Percentiles rank a stretch among this genome's conserved stretches.
Evolutionary conservation across 1,139 yeast species (phyloP).

Genomic region (Kodamaea anthophila): DNA sequence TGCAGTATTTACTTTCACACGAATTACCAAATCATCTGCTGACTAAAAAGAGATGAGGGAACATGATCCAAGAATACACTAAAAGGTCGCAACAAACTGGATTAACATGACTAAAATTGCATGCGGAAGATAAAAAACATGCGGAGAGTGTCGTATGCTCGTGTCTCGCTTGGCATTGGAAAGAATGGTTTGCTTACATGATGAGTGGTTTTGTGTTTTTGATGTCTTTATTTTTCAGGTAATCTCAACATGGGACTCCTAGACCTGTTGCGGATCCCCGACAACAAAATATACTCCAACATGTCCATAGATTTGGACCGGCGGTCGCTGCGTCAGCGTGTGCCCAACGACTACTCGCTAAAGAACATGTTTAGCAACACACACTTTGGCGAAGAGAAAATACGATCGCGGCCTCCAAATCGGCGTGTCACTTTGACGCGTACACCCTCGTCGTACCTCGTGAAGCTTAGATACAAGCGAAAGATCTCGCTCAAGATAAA

Average conservation of each 20-base stretch:
- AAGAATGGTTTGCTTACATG: no score
- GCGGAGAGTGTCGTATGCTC: no score
- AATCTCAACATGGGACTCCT: slow-evolving; percentile 14
- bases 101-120: no score
- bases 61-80: no score
- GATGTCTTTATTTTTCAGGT: no score
- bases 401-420: slow-evolving; percentile 2
- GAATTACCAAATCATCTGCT: no score
- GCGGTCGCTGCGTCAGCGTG: slow-evolving; percentile 15
- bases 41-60: no score
- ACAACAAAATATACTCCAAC: slow-evolving; percentile 22
- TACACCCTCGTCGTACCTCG: slow-evolving; percentile 3
- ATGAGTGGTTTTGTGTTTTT: no score
- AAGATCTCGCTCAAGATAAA: slow-evolving; percentile 1
- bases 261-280: slow-evolving; percentile 22
- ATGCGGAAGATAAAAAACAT: no score
- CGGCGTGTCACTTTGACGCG: slow-evolving; percentile 4
- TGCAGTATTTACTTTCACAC: no score
- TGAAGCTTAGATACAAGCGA: slow-evolving; percentile 3
- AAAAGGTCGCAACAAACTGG: no score
- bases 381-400: slow-evolving; percentile 2
- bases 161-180: no score
- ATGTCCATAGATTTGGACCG: slow-evolving; percentile 15
- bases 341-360: slow-evolving; percentile 11
- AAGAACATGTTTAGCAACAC: slow-evolving; percentile 11